These are phyloP conservation scores for Venustampulla echinocandica DNA, from an alignment of 495 filamentous ascomycete genomes.

Conservation along the genomic window DNA sequence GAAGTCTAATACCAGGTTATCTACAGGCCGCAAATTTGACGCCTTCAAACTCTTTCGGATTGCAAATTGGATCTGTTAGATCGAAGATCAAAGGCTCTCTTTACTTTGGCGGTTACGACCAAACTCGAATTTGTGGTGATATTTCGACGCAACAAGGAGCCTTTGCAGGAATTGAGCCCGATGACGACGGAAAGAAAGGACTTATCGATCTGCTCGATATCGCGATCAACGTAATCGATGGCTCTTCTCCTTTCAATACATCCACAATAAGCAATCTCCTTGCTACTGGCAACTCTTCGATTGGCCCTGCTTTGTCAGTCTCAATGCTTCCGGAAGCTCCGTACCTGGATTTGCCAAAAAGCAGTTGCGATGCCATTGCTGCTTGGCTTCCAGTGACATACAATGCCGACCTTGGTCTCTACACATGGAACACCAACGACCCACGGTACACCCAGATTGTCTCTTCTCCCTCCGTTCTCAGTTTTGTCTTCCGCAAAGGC, in stretches of 20 bases:
- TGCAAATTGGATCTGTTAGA: conserved; percentile 45
- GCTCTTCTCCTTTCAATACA: conserved; percentile 27
- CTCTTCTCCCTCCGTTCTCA: conserved; percentile 31
- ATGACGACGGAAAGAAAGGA: background rate
- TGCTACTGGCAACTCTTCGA: conserved; percentile 25
- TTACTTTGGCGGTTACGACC: conserved; percentile 44
- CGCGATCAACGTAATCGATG: conserved; percentile 26
- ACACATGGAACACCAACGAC: conserved; percentile 33
- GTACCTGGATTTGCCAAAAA: conserved; percentile 36
- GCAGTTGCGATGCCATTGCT: conserved; percentile 35
- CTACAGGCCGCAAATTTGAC: conserved; percentile 2
- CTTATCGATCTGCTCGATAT: conserved; percentile 27
- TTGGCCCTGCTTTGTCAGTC: conserved; percentile 16
- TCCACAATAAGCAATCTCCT: conserved; percentile 29
- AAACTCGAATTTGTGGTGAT: conserved; percentile 16
- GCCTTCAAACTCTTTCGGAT: conserved; percentile 38
- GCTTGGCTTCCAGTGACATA: conserved; percentile 33
- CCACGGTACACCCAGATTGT: conserved; percentile 27
- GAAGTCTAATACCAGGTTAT: conserved; percentile 27
- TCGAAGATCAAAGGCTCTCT: conserved; percentile 33
- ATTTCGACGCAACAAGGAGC: conserved; percentile 6
- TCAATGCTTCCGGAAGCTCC: conserved; percentile 31
- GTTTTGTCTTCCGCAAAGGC: conserved; percentile 31
- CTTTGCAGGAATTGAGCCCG: conserved; percentile 8
- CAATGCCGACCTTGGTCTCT: conserved; percentile 26